Evolutionary conservation across 2,329 filamentous ascomycete genomes (phyloP).

Genomic region (Pseudofabraea citricarpa): DNA sequence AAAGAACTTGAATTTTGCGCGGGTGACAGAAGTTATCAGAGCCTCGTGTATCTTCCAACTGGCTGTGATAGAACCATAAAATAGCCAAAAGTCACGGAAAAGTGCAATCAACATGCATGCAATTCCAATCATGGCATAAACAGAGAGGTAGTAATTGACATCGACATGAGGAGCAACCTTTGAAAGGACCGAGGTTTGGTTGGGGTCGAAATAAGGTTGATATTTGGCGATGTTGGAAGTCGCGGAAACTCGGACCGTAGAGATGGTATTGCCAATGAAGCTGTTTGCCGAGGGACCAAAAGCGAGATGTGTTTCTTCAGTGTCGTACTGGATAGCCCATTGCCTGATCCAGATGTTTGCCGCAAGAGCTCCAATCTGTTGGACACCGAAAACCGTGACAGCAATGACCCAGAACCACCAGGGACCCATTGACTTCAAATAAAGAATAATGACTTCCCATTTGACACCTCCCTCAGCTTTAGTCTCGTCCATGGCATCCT

Average conservation of each 20-base stretch:
- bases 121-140: constrained; percentile 78
- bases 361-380: constrained; percentile 81
- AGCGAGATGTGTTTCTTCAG: constrained; percentile 11
- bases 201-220: constrained; percentile 27
- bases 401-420: constrained; percentile 93
- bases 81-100: constrained; percentile 79
- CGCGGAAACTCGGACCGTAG: constrained; percentile 16
- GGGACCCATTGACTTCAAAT: constrained; percentile 85
- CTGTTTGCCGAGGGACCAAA: constrained; percentile 14
- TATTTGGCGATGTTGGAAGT: constrained; percentile 21
- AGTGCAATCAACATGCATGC: constrained; percentile 78
- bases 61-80: constrained; percentile 84
- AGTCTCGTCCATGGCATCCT: constrained; percentile 61
- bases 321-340: constrained; percentile 86
- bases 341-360: constrained; percentile 93
- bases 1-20: constrained; percentile 96
- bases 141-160: constrained; percentile 73
- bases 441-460: constrained; percentile 78
- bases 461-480: constrained; percentile 87
- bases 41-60: constrained; percentile 78
- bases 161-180: constrained; percentile 55
- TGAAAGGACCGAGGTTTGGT: constrained; percentile 24
- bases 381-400: constrained; percentile 67
- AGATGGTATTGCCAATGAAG: constrained; percentile 24
- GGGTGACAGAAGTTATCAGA: constrained; percentile 73